Percentiles rank a stretch among this genome's conserved stretches.
phyloP scores from a whole-genome alignment of 129 eudicot genomes.

The Escallonia herrerae region DNA sequence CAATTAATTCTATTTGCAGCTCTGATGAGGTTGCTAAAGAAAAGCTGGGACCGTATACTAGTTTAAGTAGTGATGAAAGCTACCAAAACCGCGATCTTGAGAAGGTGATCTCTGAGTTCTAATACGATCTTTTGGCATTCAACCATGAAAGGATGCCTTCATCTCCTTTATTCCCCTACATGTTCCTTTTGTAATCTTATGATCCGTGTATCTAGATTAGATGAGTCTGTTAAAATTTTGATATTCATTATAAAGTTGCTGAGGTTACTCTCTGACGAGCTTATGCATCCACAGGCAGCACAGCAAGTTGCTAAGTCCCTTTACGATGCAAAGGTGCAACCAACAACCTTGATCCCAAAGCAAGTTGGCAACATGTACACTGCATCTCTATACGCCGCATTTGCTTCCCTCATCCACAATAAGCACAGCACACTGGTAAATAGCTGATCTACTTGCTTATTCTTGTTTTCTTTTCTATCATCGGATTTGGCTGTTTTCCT shows the following conservation, averaged over 20 bases:
- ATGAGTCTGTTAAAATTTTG: background rate
- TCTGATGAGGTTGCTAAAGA: slow-evolving; percentile 84
- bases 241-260: background rate
- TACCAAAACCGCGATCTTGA: slow-evolving; percentile 95
- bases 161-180: no score
- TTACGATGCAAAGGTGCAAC: slow-evolving; percentile 75
- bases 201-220: no score
- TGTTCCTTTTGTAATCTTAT: no score
- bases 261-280: background rate
- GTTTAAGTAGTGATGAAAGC: slow-evolving; percentile 70
- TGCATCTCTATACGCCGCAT: slow-evolving; percentile 87
- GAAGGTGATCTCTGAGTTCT: slow-evolving; percentile 43
- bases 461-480: slow-evolving; percentile 1
- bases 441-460: background rate
- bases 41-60: slow-evolving; percentile 69
- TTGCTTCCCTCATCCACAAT: slow-evolving; percentile 88
- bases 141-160: no score
- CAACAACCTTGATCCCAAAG: slow-evolving; percentile 81
- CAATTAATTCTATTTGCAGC: slow-evolving; percentile 31
- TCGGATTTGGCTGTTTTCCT: background rate
- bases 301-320: slow-evolving; percentile 84
- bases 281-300: slow-evolving; percentile 51
- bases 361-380: slow-evolving; percentile 99
- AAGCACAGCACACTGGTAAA: slow-evolving; percentile 68
- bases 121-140: background rate